A percentile compares a stretch with the other conserved stretches of the same genome.
These are phyloP conservation scores for Olyra latifolia DNA, from an alignment of 176 grass and related monocot genomes.

Conservation along the genomic window DNA sequence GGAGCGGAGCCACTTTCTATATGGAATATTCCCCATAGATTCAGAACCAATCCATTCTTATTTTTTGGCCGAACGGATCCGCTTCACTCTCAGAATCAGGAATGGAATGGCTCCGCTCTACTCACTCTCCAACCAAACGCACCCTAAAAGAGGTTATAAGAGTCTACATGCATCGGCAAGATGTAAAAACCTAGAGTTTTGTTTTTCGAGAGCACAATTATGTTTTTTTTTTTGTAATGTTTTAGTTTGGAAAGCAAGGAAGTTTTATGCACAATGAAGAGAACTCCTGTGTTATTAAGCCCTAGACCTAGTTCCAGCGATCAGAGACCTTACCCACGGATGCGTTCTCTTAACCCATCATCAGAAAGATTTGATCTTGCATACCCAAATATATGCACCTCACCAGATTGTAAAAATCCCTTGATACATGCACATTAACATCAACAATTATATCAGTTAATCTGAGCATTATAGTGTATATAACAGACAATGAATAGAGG, in stretches of 20 bases:
- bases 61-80: too few relatives aligned
- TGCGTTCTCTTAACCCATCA: constrained; percentile 80
- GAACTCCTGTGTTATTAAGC: constrained; percentile 6
- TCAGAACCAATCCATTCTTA: too few relatives aligned
- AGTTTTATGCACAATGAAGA: neutral
- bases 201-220: neutral
- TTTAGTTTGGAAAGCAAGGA: constrained; percentile 9
- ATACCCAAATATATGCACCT: constrained; percentile 95
- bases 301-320: constrained; percentile 18
- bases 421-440: constrained; percentile 32
- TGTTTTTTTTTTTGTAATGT: neutral
- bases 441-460: neutral
- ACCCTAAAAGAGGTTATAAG: neutral
- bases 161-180: constrained; percentile 1
- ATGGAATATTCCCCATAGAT: too few relatives aligned
- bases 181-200: neutral
- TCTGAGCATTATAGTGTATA: neutral
- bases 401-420: constrained; percentile 78
- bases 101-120: too few relatives aligned
- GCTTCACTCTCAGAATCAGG: too few relatives aligned
- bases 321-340: constrained; percentile 65
- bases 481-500: neutral
- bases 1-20: too few relatives aligned
- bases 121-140: too few relatives aligned
- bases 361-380: constrained; percentile 91